Conservation (phyloP, 345 rosid genomes). For the Citrus mangshanensis region DNA sequence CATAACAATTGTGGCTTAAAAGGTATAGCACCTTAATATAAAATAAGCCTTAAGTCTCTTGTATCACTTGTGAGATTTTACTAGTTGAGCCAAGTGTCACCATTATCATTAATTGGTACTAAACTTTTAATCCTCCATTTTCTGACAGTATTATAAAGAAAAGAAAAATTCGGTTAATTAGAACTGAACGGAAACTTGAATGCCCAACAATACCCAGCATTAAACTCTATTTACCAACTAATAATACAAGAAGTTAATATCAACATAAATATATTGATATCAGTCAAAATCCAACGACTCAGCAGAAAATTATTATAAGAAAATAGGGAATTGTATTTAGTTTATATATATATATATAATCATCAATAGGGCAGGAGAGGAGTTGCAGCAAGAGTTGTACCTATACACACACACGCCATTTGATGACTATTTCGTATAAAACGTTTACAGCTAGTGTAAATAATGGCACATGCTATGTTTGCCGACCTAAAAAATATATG, state of each 20-base stretch:
- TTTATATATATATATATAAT: background rate
- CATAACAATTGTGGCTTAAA: too few species aligned
- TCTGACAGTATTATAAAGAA: background rate
- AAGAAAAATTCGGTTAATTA: too few species aligned
- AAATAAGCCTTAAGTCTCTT: too few species aligned
- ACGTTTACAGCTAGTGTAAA: background rate
- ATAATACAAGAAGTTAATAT: background rate
- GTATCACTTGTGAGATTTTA: too few species aligned
- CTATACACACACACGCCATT: background rate
- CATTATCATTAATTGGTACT: too few species aligned
- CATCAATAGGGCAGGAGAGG: background rate
- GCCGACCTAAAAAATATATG: conserved; percentile 12
- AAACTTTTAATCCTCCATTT: background rate
- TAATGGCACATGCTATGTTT: conserved; percentile 19
- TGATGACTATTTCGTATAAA: background rate
- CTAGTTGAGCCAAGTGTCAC: too few species aligned
- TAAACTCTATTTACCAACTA: conserved; percentile 12
- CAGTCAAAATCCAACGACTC: background rate
- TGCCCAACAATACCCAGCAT: conserved; percentile 4
- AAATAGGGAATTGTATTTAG: background rate
- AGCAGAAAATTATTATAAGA: too few species aligned
- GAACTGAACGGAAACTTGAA: conserved; percentile 7
- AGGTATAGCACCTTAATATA: too few species aligned
- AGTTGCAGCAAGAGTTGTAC: background rate
- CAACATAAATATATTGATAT: background rate